Evolutionary conservation across 2,329 filamentous ascomycete genomes (phyloP).

Genomic region (Sporothrix protearum): DNA sequence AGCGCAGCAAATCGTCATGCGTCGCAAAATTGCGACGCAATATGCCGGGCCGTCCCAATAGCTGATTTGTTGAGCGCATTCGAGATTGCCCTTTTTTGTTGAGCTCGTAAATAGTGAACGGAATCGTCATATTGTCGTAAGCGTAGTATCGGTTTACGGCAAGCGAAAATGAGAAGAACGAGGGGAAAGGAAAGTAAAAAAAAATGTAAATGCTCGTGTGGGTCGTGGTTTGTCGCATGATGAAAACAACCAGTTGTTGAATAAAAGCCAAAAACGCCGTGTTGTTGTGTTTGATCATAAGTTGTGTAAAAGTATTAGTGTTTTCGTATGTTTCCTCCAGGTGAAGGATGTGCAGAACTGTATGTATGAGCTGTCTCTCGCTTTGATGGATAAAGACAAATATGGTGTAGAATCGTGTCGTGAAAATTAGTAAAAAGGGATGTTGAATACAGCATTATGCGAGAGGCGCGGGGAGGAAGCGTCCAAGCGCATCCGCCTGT

Average conservation of each 20-base stretch:
- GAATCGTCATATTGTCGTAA: background rate
- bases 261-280: constrained; percentile 13
- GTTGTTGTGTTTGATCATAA: constrained; percentile 7
- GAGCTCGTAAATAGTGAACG: background rate
- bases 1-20: background rate
- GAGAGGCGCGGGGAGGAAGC: background rate
- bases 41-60: background rate
- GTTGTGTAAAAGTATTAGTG: background rate
- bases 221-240: background rate
- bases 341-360: background rate
- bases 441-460: background rate
- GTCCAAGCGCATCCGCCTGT: background rate
- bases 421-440: background rate
- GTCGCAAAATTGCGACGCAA: constrained; percentile 9
- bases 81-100: background rate
- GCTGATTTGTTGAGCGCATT: background rate
- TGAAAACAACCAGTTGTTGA: background rate
- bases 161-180: background rate
- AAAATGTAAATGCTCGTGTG: background rate
- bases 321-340: constrained; percentile 7
- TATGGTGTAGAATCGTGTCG: background rate
- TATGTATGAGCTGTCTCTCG: background rate
- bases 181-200: background rate
- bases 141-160: background rate
- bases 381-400: background rate